Evolutionary conservation across 2,329 filamentous ascomycete genomes (phyloP).

Genomic region (Emydomyces testavorans): DNA sequence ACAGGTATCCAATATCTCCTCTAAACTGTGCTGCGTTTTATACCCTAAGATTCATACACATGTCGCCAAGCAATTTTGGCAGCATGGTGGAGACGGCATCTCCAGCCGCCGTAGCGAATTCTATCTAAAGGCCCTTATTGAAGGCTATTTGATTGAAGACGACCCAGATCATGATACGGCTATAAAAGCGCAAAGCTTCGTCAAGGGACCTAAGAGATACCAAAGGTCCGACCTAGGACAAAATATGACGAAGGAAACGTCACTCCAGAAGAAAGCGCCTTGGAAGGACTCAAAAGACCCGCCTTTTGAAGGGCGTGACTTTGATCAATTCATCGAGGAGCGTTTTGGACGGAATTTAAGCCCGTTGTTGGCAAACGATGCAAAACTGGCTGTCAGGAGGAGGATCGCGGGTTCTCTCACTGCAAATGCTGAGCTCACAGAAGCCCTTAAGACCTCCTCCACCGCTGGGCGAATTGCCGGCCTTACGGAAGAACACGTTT

Average conservation of each 20-base stretch:
- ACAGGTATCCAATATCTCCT: slow-evolving; percentile 38
- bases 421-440: slow-evolving; percentile 55
- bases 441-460: slow-evolving; percentile 41
- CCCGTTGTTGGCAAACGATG: slow-evolving; percentile 63
- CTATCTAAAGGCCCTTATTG: slow-evolving; percentile 61
- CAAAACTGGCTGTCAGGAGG: slow-evolving; percentile 71
- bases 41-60: slow-evolving; percentile 56
- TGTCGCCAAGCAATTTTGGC: slow-evolving; percentile 90
- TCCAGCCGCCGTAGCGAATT: slow-evolving; percentile 88
- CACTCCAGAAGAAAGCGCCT: slow-evolving; percentile 22
- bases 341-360: slow-evolving; percentile 87
- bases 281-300: slow-evolving; percentile 16
- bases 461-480: slow-evolving; percentile 33
- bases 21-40: slow-evolving; percentile 58
- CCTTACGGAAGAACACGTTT: slow-evolving; percentile 76
- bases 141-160: slow-evolving; percentile 51
- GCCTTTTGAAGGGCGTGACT: slow-evolving; percentile 48
- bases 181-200: slow-evolving; percentile 21
- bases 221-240: slow-evolving; percentile 47
- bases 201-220: slow-evolving; percentile 70
- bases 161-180: slow-evolving; percentile 22
- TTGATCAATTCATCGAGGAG: slow-evolving; percentile 76
- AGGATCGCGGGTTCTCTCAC: slow-evolving; percentile 80
- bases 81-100: slow-evolving; percentile 85
- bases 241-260: slow-evolving; percentile 31